Evolutionary conservation across 1,284 basidiomycete genomes (phyloP).

Genomic region (Tilletia caries): DNA sequence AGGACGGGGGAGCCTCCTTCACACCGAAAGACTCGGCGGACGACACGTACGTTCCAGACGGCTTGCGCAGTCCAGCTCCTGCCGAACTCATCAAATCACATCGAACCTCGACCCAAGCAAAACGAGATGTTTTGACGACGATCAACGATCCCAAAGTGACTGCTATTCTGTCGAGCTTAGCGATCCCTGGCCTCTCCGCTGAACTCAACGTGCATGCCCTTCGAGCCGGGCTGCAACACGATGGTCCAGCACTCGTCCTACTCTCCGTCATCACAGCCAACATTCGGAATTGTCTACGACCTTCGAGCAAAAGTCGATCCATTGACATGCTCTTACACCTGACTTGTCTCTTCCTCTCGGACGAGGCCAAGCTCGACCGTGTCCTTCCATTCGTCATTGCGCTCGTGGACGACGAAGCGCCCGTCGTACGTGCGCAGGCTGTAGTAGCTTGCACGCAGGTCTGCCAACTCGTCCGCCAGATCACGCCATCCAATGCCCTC

Average conservation of each 20-base stretch:
- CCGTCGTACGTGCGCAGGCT: slow-evolving; percentile 74
- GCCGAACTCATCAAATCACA: background rate
- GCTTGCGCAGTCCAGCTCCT: background rate
- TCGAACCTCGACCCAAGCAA: background rate
- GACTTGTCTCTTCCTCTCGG: slow-evolving; percentile 70
- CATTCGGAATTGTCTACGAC: slow-evolving; percentile 79
- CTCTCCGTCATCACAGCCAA: slow-evolving; percentile 83
- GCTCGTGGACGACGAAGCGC: slow-evolving; percentile 77
- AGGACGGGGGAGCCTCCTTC: background rate
- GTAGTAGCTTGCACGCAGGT: slow-evolving; percentile 78
- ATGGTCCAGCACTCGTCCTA: slow-evolving; percentile 74
- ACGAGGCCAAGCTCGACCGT: slow-evolving; percentile 92
- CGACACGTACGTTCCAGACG: background rate
- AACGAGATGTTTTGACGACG: background rate
- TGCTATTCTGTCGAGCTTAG: background rate
- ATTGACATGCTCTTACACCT: slow-evolving; percentile 84
- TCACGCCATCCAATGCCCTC: slow-evolving; percentile 78
- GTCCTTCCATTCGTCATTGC: slow-evolving; percentile 89
- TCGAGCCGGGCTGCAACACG: slow-evolving; percentile 54
- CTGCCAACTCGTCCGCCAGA: slow-evolving; percentile 75
- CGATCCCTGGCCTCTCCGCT: slow-evolving; percentile 36
- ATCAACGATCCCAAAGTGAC: background rate
- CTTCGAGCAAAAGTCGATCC: slow-evolving; percentile 79
- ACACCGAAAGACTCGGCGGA: background rate
- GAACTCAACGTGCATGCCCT: slow-evolving; percentile 20